A percentile compares a stretch with the other conserved stretches of the same genome.
These are phyloP conservation scores for Beverwykella pulmonaria DNA, from an alignment of 495 filamentous ascomycete genomes.

Conservation along the genomic window DNA sequence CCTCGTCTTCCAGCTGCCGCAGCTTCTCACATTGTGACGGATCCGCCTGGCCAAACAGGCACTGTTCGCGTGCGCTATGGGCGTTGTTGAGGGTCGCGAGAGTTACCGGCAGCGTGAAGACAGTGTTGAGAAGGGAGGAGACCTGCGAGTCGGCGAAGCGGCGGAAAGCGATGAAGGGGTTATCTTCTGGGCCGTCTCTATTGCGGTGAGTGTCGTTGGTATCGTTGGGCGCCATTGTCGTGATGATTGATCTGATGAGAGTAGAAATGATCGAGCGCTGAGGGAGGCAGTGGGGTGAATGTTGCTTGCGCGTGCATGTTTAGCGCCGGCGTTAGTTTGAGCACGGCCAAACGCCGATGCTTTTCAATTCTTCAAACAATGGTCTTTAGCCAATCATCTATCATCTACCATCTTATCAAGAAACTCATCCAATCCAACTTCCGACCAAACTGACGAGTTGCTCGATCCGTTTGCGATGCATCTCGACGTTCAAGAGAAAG, in stretches of 20 bases:
- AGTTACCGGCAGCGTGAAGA: conserved; percentile 51
- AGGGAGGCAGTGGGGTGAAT: background rate
- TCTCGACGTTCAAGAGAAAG: too few relatives aligned
- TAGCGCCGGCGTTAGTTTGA: background rate
- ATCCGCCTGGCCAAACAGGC: conserved; percentile 17
- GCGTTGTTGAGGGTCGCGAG: conserved; percentile 12
- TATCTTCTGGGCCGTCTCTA: conserved; percentile 38
- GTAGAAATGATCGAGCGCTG: background rate
- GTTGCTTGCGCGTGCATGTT: background rate
- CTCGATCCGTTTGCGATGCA: too few relatives aligned
- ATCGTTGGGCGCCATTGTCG: conserved; percentile 22
- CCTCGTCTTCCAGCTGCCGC: background rate
- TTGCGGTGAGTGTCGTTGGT: conserved; percentile 27
- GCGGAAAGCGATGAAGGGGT: conserved; percentile 64
- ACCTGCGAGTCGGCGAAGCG: conserved; percentile 63
- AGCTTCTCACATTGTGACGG: conserved; percentile 11
- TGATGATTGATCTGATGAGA: background rate
- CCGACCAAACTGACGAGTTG: too few relatives aligned
- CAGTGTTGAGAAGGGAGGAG: conserved; percentile 56
- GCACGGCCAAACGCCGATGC: background rate
- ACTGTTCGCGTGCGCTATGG: conserved; percentile 15
- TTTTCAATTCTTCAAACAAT: background rate
- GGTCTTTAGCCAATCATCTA: background rate
- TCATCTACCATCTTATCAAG: background rate
- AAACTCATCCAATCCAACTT: too few relatives aligned